These are phyloP conservation scores for Aureobasidium sp. DNA, from an alignment of 2,329 filamentous ascomycete species.

Conservation along the genomic window DNA sequence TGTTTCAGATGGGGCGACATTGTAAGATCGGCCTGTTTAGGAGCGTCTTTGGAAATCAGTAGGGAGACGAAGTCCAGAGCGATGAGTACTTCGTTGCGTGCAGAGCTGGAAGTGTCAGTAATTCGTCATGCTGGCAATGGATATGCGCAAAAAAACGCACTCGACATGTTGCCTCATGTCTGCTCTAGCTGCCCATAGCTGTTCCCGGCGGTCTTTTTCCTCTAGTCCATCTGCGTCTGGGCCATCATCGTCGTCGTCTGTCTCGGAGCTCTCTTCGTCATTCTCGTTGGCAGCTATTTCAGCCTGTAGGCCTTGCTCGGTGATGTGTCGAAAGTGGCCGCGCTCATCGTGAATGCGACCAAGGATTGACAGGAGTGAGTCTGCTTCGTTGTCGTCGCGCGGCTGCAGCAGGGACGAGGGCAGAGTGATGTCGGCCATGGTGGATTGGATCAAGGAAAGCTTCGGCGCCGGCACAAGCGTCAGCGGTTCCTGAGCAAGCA, in stretches of 20 bases:
- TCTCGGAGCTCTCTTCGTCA: conserved; percentile 28
- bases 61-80: conserved; percentile 78
- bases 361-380: conserved; percentile 65
- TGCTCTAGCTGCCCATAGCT: conserved; percentile 29
- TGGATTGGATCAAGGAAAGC: conserved; percentile 1
- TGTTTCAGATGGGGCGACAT: conserved; percentile 64
- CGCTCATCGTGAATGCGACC: conserved; percentile 68
- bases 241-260: conserved; percentile 32
- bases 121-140: background rate
- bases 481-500: conserved; percentile 3
- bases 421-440: conserved; percentile 10
- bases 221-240: background rate
- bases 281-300: conserved; percentile 48
- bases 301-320: conserved; percentile 60
- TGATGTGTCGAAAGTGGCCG: conserved; percentile 73
- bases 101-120: conserved; percentile 24
- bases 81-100: conserved; percentile 54
- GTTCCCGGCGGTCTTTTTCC: conserved; percentile 27
- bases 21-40: conserved; percentile 58
- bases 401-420: conserved; percentile 47
- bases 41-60: conserved; percentile 71
- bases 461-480: background rate
- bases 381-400: conserved; percentile 44
- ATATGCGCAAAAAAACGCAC: conserved; percentile 19
- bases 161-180: conserved; percentile 35